Percentiles rank a stretch among this genome's conserved stretches.
Evolutionary conservation across 2,329 filamentous ascomycete species (phyloP).

Genomic region (Incumbomyces delicatus): DNA sequence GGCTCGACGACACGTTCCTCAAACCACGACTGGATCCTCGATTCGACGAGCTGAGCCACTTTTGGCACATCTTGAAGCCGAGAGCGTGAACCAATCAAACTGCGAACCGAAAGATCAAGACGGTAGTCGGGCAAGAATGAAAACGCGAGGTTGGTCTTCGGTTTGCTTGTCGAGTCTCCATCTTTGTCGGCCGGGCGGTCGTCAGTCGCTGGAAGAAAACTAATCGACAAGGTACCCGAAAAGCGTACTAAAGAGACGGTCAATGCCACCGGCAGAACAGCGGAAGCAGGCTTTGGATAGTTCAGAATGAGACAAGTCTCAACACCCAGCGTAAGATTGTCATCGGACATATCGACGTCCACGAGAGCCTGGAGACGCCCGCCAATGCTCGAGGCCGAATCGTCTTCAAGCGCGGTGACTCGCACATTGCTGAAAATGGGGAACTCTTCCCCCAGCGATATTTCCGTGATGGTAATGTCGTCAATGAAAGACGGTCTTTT

Average conservation of each 20-base stretch:
- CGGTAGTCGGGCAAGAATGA: constrained; percentile 64
- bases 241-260: constrained; percentile 89
- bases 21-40: constrained; percentile 56
- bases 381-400: constrained; percentile 43
- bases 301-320: constrained; percentile 93
- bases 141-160: constrained; percentile 79
- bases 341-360: constrained; percentile 85
- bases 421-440: constrained; percentile 98
- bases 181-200: constrained; percentile 23
- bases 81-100: constrained; percentile 52
- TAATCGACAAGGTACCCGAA: constrained; percentile 86
- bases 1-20: constrained; percentile 58
- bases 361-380: constrained; percentile 82
- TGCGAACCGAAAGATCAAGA: constrained; percentile 55
- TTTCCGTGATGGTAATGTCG: constrained; percentile 85
- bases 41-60: constrained; percentile 56
- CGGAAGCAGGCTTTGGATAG: constrained; percentile 81
- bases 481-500: constrained; percentile 88
- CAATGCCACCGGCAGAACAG: constrained; percentile 82
- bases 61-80: constrained; percentile 58
- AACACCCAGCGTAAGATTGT: constrained; percentile 87
- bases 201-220: constrained; percentile 65
- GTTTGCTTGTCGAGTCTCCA: constrained; percentile 41
- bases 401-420: constrained; percentile 67
- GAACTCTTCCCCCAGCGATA: constrained; percentile 91